Base-by-base conservation (phyloP, 2,329 filamentous ascomycete species). In the Cyphellophora europaea region DNA sequence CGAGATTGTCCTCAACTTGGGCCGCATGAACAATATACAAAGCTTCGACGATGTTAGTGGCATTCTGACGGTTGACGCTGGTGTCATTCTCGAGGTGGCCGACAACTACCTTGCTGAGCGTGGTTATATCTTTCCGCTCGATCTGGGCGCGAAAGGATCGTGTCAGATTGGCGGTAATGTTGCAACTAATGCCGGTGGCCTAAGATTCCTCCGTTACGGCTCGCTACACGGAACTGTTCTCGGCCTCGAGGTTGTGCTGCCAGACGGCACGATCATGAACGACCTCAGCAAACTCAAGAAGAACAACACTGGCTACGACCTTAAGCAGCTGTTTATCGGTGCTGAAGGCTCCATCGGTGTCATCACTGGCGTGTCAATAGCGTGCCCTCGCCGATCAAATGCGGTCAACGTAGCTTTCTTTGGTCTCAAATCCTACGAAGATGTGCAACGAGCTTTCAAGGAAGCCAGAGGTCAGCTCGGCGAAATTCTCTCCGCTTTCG, bases 241-340 rank as follows among this genome's bases (percentile, higher is more conserved):
- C 11, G 91, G 91, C 16, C 70, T 98, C 33, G 89, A 98, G 65
- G 91, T 82, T 13, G 93, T 98, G 6, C 69, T 98, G 27, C 85
- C 91, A 1, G 85, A 98, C 54, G 91, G 91, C 35, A 95, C 87
- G 5, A 74, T 98, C 48, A 71, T 98, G 30, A 79, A 96, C 50
- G 87, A 95, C 50, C 76, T 98, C 19, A 82, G 77, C 49, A 88
- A 75, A 40, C 69, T 98, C 38, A 78, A 91, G 48, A 98, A 98
- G 70, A 96, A 98, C 70, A 98, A 98, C 66, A 98, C 91, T 2
- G 91, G 91, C 17, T 98, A 96, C 61, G 93, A 98, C 57, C 62
- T 95, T 38, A 95, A 95, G 67, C 89, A 95, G 61, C 73, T 95
- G 21, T 95, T 98, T 58, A 93, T 98, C 51, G 91, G 91, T 30